phyloP scores from a whole-genome alignment of 306 rosid species.

The Gynostemma pentaphyllum region DNA sequence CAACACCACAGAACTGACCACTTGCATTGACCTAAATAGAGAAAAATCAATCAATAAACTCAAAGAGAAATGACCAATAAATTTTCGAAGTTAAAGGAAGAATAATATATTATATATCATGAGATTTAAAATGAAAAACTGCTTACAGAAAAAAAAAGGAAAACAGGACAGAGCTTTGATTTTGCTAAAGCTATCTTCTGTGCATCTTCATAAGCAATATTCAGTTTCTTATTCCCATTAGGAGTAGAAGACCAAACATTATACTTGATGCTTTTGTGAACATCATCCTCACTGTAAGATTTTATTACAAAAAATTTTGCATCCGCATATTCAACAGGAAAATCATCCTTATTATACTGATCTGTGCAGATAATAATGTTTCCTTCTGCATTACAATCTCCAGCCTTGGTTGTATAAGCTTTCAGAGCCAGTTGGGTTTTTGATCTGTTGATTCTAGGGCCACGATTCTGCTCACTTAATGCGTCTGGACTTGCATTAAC shows the following conservation, averaged over 20 bases:
- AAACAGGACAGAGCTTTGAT: conserved; percentile 56
- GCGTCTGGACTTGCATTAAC: conserved; percentile 41
- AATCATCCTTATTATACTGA: conserved; percentile 69
- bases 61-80: neutral
- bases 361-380: conserved; percentile 57
- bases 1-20: conserved; percentile 89
- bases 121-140: neutral
- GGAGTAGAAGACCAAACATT: conserved; percentile 96
- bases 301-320: conserved; percentile 85
- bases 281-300: conserved; percentile 97
- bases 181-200: conserved; percentile 50
- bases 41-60: conserved; percentile 6
- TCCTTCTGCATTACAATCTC: conserved; percentile 58
- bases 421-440: conserved; percentile 50
- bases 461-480: conserved; percentile 80
- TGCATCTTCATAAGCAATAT: conserved; percentile 61
- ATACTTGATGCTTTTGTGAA: conserved; percentile 89
- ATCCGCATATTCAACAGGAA: conserved; percentile 45
- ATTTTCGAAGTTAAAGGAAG: neutral
- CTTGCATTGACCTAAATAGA: conserved; percentile 75
- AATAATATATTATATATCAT: neutral
- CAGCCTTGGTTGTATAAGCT: conserved; percentile 65
- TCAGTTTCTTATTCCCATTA: conserved; percentile 85
- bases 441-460: conserved; percentile 65
- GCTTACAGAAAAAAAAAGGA: conserved; percentile 75